Evolutionary conservation across 2,329 filamentous ascomycete genomes (phyloP).

Genomic region (Aspergillus texensis): DNA sequence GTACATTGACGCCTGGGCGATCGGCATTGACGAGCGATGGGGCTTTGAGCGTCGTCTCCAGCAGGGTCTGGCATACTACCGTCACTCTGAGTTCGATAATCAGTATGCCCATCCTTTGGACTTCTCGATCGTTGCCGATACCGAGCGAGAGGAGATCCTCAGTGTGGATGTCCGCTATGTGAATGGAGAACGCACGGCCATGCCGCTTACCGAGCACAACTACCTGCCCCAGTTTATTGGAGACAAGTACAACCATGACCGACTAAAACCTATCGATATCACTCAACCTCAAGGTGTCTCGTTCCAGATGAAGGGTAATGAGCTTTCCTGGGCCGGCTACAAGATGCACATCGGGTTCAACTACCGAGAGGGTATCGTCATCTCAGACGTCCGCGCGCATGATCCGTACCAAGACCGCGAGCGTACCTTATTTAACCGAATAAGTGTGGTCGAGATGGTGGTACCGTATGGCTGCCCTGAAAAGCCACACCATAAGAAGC

Average conservation of each 20-base stretch:
- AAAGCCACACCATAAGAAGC: conserved; percentile 52
- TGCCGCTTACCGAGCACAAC: neutral
- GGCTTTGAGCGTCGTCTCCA: conserved; percentile 37
- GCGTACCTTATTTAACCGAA: conserved; percentile 34
- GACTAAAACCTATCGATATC: conserved; percentile 26
- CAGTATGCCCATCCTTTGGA: conserved; percentile 36
- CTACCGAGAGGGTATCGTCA: conserved; percentile 57
- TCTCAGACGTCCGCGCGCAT: conserved; percentile 49
- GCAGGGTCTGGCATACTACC: conserved; percentile 39
- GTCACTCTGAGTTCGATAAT: conserved; percentile 32
- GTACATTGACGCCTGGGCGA: conserved; percentile 40
- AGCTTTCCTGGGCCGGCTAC: conserved; percentile 32
- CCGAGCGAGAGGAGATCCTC: conserved; percentile 32
- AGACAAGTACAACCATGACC: neutral
- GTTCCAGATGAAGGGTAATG: conserved; percentile 33
- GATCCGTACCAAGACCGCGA: conserved; percentile 33
- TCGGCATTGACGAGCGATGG: conserved; percentile 41
- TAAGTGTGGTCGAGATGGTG: conserved; percentile 33
- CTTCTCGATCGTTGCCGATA: conserved; percentile 31
- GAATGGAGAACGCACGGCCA: conserved; percentile 1
- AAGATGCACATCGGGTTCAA: conserved; percentile 52
- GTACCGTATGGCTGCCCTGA: conserved; percentile 48
- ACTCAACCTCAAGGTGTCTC: conserved; percentile 33
- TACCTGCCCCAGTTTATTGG: conserved; percentile 9
- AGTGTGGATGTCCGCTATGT: conserved; percentile 24